phyloP scores from a whole-genome alignment of 1,284 basidiomycete genomes.

The Rhodotorula sp. region DNA sequence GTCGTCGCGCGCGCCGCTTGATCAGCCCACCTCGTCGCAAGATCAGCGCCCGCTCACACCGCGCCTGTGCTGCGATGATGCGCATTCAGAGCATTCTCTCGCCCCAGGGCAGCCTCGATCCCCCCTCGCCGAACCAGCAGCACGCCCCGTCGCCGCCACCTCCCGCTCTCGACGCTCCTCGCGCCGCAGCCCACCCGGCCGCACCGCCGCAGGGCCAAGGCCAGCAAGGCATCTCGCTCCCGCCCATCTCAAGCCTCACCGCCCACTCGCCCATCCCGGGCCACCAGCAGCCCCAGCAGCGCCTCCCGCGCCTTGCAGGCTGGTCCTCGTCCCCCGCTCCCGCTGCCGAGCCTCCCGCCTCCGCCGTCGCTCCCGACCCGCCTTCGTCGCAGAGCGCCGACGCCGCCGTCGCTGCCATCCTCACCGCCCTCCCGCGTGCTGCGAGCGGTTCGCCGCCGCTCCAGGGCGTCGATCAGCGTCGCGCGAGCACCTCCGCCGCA shows the following conservation, averaged over 20 bases:
- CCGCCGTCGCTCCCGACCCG: neutral
- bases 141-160: neutral
- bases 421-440: conserved; percentile 15
- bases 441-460: conserved; percentile 1
- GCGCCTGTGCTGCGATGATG: conserved; percentile 18
- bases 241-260: conserved; percentile 25
- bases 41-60: neutral
- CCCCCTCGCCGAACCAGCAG: neutral
- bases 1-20: too few relatives aligned
- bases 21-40: neutral
- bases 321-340: neutral
- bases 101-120: neutral
- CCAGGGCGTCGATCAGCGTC: neutral
- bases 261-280: neutral
- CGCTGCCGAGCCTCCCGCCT: neutral
- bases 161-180: neutral
- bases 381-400: neutral
- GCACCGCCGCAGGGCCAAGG: too few relatives aligned
- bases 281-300: neutral
- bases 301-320: neutral
- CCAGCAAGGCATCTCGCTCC: conserved; percentile 14
- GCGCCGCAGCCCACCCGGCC: neutral
- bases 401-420: conserved; percentile 20
- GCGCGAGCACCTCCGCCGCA: neutral
- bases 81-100: conserved; percentile 27